Base-by-base conservation (phyloP, 176 grass and related monocot species). In the Cocos nucifera region DNA sequence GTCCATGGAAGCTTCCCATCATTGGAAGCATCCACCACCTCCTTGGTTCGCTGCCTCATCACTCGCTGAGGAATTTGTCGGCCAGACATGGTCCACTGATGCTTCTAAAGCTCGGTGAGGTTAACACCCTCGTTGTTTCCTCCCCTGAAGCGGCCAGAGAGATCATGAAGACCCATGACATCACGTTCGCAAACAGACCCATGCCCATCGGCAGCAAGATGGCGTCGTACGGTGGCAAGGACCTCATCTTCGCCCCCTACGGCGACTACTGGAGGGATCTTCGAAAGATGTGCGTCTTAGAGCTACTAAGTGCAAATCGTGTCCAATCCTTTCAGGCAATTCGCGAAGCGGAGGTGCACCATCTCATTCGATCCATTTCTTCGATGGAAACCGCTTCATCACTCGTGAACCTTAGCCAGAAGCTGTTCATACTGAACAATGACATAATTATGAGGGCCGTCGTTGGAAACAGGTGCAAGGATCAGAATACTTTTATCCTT, bases 1-100 rank as follows among this genome's bases (percentile, higher is more conserved):
- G 79, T 23, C 79, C 79, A 62, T 72, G 74, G 73, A 54, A 71
- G 56, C 80, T 83, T 22, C 80, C 74, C 9, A 58, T 83, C 48
- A 24, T 83, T 21, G 69, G 75, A 35, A 83, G 75, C 68, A 58
- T 78, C 49, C 75, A 83, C 63, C 67, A 83, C 68, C 69, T 78
- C 57, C 15, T 73, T 5, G 20, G 80, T 17, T 52, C 39, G 49
- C 48, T 78, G 20, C 80, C 80, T 4, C 80, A 74, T 69, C 69
- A n/a, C 4, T 66, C 80, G 12, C 50, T 78, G 63, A 50, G 57
- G n/a, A 62, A 83, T 53, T 61, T 78, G n/a, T 74, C 75, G 8
- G 7, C 0, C 0, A 53, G 54, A 0, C 35, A 74, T 27, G 80
- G 80, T 7, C 58, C 74, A 0, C 48, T 83, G 25, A 77, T 78